phyloP scores from a whole-genome alignment of 352 stramenopile species.

The Phytopythium montanum region DNA sequence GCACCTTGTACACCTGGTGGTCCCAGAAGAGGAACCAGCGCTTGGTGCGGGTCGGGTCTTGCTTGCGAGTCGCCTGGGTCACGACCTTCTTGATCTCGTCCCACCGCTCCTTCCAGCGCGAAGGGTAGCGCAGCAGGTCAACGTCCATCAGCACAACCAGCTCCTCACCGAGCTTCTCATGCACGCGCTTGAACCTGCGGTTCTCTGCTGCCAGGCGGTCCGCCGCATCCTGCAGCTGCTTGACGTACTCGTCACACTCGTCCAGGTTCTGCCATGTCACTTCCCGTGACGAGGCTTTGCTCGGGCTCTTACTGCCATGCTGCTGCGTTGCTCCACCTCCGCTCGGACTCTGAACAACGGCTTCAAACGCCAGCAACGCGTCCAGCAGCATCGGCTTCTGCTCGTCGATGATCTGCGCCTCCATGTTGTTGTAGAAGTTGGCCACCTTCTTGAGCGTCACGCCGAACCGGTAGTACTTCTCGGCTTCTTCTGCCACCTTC shows the following conservation, averaged over 20 bases:
- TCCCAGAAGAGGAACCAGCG: constrained; percentile 95
- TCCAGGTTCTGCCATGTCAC: constrained; percentile 90
- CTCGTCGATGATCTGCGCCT: constrained; percentile 91
- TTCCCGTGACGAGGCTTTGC: constrained; percentile 29
- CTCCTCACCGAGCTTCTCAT: constrained; percentile 80
- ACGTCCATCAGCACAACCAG: constrained; percentile 86
- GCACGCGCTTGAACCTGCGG: constrained; percentile 83
- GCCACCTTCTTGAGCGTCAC: constrained; percentile 95
- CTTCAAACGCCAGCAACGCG: constrained; percentile 90
- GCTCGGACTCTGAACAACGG: constrained; percentile 56
- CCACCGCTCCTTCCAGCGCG: constrained; percentile 87
- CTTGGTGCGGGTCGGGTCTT: constrained; percentile 72
- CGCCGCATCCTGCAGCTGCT: constrained; percentile 85
- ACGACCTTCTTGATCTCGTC: constrained; percentile 81
- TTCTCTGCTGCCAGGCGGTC: constrained; percentile 91
- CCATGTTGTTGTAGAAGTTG: constrained; percentile 97
- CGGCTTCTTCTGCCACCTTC: constrained; percentile 78
- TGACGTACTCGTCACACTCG: constrained; percentile 92
- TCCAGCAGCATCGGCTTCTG: constrained; percentile 95
- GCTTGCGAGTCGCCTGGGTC: constrained; percentile 66
- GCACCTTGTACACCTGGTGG: constrained; percentile 94
- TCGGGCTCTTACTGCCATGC: constrained; percentile 33
- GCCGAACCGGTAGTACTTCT: constrained; percentile 94
- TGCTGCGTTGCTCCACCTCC: constrained; percentile 32
- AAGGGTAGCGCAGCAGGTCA: constrained; percentile 82